A percentile compares a stretch with the other conserved stretches of the same genome.
phyloP scores from a whole-genome alignment of 2,329 filamentous ascomycete genomes.

The Eurotiales sp. region DNA sequence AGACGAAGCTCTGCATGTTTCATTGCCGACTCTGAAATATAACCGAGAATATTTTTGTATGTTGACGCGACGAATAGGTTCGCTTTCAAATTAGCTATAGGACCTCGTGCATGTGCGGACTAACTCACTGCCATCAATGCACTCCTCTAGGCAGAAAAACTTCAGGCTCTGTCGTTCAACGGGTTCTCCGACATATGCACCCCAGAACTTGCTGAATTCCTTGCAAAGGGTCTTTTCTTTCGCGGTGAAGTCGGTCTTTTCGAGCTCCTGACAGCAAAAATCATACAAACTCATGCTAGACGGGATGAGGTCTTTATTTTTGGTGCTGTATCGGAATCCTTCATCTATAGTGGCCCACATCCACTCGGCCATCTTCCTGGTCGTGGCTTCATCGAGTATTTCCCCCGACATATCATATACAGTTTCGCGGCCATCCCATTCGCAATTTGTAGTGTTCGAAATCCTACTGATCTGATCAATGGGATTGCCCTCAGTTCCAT shows the following conservation, averaged over 20 bases:
- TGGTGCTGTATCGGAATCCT: conserved; percentile 58
- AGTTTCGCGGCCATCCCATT: conserved; percentile 50
- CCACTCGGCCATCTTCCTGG: conserved; percentile 36
- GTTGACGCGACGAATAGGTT: conserved; percentile 62
- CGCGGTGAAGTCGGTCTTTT: conserved; percentile 34
- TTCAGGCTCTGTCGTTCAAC: conserved; percentile 59
- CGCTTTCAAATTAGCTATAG: conserved; percentile 34
- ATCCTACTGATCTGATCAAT: conserved; percentile 54
- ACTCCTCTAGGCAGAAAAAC: conserved; percentile 65
- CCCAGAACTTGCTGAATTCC: conserved; percentile 59
- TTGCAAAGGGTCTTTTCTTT: conserved; percentile 48
- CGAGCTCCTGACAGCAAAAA: conserved; percentile 51
- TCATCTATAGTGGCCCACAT: conserved; percentile 58
- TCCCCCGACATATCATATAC: conserved; percentile 48
- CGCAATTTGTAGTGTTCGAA: conserved; percentile 49
- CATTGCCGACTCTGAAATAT: conserved; percentile 48
- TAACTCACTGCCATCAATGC: conserved; percentile 56
- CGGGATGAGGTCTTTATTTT: conserved; percentile 49
- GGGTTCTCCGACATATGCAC: conserved; percentile 60
- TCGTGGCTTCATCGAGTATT: conserved; percentile 31
- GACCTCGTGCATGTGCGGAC: background rate
- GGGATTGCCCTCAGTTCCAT: conserved; percentile 58
- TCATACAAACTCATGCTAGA: conserved; percentile 52
- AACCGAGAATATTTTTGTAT: conserved; percentile 55
- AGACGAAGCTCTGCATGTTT: conserved; percentile 49